Conservation (phyloP, 2,329 filamentous ascomycete genomes). For the Colletotrichum endophyticum region DNA sequence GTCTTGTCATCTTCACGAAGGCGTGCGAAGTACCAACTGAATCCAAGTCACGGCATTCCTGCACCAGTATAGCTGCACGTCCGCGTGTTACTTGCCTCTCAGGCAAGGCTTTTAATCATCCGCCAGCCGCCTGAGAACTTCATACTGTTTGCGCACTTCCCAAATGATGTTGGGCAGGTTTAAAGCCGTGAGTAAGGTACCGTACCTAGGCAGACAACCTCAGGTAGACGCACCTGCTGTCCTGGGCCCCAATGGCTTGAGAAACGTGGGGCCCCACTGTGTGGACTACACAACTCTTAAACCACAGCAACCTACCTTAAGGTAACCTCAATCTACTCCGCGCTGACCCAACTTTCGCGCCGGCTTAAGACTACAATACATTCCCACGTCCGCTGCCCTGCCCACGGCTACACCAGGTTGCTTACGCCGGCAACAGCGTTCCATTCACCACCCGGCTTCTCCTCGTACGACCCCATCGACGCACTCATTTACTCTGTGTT, state of each 20-base stretch:
- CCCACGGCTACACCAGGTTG: neutral
- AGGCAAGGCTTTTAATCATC: neutral
- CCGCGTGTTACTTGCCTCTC: neutral
- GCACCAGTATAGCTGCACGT: neutral
- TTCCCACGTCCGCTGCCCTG: neutral
- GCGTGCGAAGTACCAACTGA: neutral
- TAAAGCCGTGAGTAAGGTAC: neutral
- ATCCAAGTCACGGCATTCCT: neutral
- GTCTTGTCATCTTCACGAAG: neutral
- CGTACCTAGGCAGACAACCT: neutral
- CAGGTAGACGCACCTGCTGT: neutral
- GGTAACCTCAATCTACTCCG: neutral
- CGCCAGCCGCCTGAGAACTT: neutral
- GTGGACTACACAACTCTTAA: neutral
- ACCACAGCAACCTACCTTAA: neutral
- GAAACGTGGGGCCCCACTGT: slow-evolving; percentile 3
- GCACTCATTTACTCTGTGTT: neutral
- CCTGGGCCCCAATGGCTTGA: neutral
- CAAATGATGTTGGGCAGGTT: neutral
- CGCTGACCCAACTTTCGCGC: neutral
- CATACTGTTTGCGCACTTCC: neutral
- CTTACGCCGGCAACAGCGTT: neutral
- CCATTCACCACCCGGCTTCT: neutral
- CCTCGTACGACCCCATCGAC: slow-evolving; percentile 9
- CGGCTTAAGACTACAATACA: neutral